Conservation (phyloP, 176 grass and related monocot genomes). For the Oryza punctata region DNA sequence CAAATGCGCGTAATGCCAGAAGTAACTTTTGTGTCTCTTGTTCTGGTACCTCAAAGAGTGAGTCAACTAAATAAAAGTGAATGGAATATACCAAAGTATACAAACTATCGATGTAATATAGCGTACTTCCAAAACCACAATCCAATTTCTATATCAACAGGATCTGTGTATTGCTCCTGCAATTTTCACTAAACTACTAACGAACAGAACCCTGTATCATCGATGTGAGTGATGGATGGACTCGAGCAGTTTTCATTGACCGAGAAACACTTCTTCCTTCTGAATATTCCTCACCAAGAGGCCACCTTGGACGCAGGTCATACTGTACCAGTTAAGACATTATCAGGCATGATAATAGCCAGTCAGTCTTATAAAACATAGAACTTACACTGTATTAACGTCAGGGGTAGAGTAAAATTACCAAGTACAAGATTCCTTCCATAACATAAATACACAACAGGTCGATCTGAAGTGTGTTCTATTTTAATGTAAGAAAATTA, state of each 20-base stretch:
- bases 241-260: conserved; percentile 74
- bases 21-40: not conserved
- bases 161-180: conserved; percentile 6
- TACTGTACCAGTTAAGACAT: conserved; percentile 52
- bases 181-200: conserved; percentile 32
- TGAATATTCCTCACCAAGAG: conserved; percentile 85
- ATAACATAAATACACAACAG: not conserved
- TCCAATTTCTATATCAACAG: not conserved
- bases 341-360: not conserved
- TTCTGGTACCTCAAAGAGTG: not conserved
- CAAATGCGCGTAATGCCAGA: not conserved
- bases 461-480: not conserved
- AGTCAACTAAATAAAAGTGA: not conserved
- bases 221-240: conserved; percentile 87
- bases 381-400: not conserved
- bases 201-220: conserved; percentile 70
- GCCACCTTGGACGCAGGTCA: conserved; percentile 86
- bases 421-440: not conserved
- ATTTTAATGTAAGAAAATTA: conserved; percentile 17
- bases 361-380: not conserved
- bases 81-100: not conserved
- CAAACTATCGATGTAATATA: not conserved
- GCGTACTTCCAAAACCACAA: not conserved
- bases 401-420: not conserved
- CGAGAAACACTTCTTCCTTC: conserved; percentile 70